These are phyloP conservation scores for Metarhizium anisopliae DNA, from an alignment of 2,329 filamentous ascomycete species.

Conservation along the genomic window DNA sequence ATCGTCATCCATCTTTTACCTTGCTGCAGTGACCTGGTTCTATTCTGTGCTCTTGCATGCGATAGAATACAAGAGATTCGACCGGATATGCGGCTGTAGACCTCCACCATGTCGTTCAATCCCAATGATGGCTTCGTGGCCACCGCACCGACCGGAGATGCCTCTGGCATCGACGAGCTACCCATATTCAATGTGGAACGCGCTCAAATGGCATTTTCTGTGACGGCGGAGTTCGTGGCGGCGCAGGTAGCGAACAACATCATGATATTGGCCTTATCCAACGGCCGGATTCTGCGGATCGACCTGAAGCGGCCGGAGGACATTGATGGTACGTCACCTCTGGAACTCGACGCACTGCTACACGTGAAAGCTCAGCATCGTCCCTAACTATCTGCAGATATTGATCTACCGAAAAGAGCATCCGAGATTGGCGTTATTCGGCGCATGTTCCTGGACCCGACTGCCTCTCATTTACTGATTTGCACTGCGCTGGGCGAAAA, in stretches of 20 bases:
- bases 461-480: conserved; percentile 87
- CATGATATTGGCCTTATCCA: conserved; percentile 82
- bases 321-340: conserved; percentile 62
- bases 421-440: conserved; percentile 87
- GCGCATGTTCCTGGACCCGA: conserved; percentile 95
- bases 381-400: conserved; percentile 50
- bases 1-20: background rate
- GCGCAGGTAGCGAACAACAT: conserved; percentile 98
- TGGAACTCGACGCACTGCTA: background rate
- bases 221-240: conserved; percentile 91
- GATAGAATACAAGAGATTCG: background rate
- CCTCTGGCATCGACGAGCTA: conserved; percentile 51
- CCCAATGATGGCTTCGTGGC: conserved; percentile 59
- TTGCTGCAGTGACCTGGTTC: background rate
- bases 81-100: background rate
- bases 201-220: conserved; percentile 87
- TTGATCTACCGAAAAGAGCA: conserved; percentile 89
- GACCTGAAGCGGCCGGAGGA: conserved; percentile 89
- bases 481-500: conserved; percentile 90
- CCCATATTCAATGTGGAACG: conserved; percentile 93
- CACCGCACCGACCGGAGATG: conserved; percentile 49
- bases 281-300: conserved; percentile 85
- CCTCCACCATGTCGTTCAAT: conserved; percentile 26
- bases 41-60: background rate
- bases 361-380: background rate